phyloP scores from a whole-genome alignment of 106 monocot genomes.

The Amphibolis antarctica region DNA sequence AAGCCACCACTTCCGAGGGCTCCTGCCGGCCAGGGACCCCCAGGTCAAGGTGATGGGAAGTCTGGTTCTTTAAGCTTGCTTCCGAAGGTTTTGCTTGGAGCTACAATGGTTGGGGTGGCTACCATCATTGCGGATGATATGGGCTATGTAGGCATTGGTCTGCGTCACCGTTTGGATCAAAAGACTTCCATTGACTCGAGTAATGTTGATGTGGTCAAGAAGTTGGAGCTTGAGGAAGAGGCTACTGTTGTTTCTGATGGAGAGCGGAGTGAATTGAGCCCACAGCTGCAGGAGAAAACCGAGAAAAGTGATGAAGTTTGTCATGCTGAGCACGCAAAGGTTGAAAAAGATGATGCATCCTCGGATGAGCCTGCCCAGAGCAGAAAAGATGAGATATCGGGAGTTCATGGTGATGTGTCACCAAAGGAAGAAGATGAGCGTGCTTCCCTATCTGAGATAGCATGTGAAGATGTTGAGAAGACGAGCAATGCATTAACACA shows the following conservation, averaged over 20 bases:
- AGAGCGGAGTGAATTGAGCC: not conserved
- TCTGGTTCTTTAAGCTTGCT: not conserved
- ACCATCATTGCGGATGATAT: conserved; percentile 3
- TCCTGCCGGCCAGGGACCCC: not conserved
- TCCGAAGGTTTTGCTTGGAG: conserved; percentile 9
- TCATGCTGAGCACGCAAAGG: not conserved
- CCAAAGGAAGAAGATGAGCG: not conserved
- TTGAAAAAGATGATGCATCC: not conserved
- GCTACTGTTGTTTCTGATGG: conserved; percentile 2
- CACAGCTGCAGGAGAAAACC: not conserved
- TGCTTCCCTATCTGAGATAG: not conserved
- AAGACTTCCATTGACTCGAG: not conserved
- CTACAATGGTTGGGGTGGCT: conserved; percentile 3
- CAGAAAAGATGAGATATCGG: not conserved
- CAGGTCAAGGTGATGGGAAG: not conserved
- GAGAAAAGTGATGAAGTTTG: not conserved
- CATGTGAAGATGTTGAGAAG: not conserved
- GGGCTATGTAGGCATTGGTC: conserved; percentile 1
- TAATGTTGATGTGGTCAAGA: not conserved
- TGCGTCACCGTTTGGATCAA: not conserved
- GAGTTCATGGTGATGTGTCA: not conserved
- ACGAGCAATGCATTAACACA: not conserved
- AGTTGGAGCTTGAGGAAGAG: not conserved
- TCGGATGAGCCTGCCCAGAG: not conserved
- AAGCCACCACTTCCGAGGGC: not conserved